Evolutionary conservation across 1,284 basidiomycete species (phyloP), one percentile per base, ranked within the genome.

Genomic region (Vanrija pseudolonga): DNA sequence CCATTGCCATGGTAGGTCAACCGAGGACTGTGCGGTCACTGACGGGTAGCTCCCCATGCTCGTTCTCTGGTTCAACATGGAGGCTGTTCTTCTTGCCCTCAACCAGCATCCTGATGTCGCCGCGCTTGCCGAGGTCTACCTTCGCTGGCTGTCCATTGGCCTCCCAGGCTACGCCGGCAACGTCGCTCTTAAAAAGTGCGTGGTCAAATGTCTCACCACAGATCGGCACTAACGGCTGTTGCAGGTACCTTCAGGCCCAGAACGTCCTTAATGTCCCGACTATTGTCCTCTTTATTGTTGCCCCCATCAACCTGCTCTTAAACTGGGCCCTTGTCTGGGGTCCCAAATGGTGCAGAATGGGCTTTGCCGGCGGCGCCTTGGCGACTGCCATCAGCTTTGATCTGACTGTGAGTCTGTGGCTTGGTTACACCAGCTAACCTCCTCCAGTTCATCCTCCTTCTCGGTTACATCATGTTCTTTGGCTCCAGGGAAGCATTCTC

Each of bases 291-390:
- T 77, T 90, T 49, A 78, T 90, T 40, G 85, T 92, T 18, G 90
- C 93, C 1, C 94, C 94, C 0, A 77, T 91, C 59, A 98, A 98
- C 66, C 84, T 86, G 0, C 41, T 89, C 4, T 78, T 97, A 41
- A 95, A 90, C 71, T 96, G 85, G 67, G 66, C 90, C 1, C 83
- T 98, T 14, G 90, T 94, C 0, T 92, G 89, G 89, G 90, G 90
- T 3, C 90, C 90, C 0, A 77, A 81, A 26, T 76, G 83, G 3
- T 75, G 93, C 50, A 80, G 88, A 17, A 79, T 98, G 1, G 95
- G 95, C 8, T 98, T 93, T 75, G 85, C 92, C 55, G 95, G 95
- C 9, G 94, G 94, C 2, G 94, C 95, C 0, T 80, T 97, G 37
- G 89, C 94, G 0, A 91, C 90, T 0, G 88, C 89, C 0, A 81